Conservation (phyloP, 2,329 filamentous ascomycete genomes). For the Dothideomycetes sp. region DNA sequence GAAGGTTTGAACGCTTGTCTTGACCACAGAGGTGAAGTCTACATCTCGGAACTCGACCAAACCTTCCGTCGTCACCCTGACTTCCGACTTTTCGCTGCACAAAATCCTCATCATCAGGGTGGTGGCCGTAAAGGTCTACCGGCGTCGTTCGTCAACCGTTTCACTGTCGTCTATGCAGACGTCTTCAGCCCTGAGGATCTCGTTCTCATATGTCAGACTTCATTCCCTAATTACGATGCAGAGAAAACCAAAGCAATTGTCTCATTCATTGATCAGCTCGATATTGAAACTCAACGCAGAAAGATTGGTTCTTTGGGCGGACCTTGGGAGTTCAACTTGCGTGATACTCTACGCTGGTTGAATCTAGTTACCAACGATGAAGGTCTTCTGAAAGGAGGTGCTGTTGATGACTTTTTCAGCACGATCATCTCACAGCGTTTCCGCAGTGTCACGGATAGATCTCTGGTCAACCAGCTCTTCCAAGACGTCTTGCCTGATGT, state of each 20-base stretch:
- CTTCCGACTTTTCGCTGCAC: conserved; percentile 92
- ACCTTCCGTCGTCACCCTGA: conserved; percentile 82
- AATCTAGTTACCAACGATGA: conserved; percentile 56
- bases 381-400: conserved; percentile 51
- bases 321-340: conserved; percentile 93
- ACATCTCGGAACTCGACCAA: conserved; percentile 89
- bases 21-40: conserved; percentile 91
- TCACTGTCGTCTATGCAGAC: conserved; percentile 95
- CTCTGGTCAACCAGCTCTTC: conserved; percentile 58
- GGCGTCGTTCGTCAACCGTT: conserved; percentile 93
- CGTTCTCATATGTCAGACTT: conserved; percentile 67
- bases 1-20: conserved; percentile 95
- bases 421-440: conserved; percentile 84
- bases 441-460: conserved; percentile 59
- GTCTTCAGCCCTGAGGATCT: conserved; percentile 76
- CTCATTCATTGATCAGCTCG: conserved; percentile 69
- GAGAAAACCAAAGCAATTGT: conserved; percentile 60
- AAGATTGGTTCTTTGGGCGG: conserved; percentile 51
- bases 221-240: conserved; percentile 56
- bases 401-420: conserved; percentile 64
- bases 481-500: conserved; percentile 49
- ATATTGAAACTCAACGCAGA: conserved; percentile 53
- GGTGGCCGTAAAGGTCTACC: conserved; percentile 91
- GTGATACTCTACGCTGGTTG: conserved; percentile 83
- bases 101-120: conserved; percentile 96